A percentile compares a stretch with the other conserved stretches of the same genome.
These are phyloP conservation scores for Carex littledalei DNA, from an alignment of 176 grass and related monocot genomes.

Conservation along the genomic window DNA sequence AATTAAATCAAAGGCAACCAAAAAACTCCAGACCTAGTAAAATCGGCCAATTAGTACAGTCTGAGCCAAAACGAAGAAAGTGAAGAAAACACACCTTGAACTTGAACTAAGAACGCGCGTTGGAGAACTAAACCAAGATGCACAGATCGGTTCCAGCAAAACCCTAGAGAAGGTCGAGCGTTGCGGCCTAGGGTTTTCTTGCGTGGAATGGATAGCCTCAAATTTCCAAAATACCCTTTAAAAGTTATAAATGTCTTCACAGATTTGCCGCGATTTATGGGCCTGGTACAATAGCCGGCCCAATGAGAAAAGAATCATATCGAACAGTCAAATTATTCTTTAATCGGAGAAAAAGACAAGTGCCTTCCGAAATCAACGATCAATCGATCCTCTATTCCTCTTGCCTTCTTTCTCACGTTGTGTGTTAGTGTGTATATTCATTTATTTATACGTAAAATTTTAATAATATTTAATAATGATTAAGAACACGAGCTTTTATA, in stretches of 20 bases:
- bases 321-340: not conserved
- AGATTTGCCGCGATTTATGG: not conserved
- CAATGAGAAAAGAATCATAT: not conserved
- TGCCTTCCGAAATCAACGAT: too few relatives aligned
- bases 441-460: not conserved
- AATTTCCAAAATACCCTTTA: not conserved
- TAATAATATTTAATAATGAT: not conserved
- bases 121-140: not conserved
- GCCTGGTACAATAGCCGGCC: not conserved
- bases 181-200: slow-evolving; percentile 11
- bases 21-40: not conserved
- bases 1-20: not conserved
- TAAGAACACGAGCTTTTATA: not conserved
- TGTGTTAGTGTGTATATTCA: too few relatives aligned
- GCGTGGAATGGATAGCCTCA: too few relatives aligned
- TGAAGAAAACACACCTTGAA: not conserved
- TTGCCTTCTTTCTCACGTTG: too few relatives aligned
- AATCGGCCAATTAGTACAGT: not conserved
- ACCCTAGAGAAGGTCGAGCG: slow-evolving; percentile 10
- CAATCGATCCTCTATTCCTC: too few relatives aligned
- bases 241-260: not conserved
- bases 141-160: not conserved
- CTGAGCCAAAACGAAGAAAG: not conserved
- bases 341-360: not conserved
- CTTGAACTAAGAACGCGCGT: not conserved